Conservation (phyloP, 805 yeast genomes). For the Helenozyma baotianmanensis region DNA sequence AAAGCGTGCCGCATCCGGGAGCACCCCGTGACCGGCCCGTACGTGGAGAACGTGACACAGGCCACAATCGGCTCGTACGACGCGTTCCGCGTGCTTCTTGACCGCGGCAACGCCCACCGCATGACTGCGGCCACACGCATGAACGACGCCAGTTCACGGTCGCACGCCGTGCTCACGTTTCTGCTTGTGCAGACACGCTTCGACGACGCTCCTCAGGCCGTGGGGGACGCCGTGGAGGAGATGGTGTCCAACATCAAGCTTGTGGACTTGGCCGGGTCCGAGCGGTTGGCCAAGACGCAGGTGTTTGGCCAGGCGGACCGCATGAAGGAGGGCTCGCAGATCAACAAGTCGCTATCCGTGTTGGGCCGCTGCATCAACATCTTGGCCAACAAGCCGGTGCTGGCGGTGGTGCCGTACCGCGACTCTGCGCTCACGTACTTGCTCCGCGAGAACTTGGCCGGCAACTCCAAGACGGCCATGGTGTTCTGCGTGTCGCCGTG, state of each 20-base stretch:
- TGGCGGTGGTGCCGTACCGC: constrained; percentile 57
- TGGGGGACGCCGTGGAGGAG: constrained; percentile 41
- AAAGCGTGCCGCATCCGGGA: constrained; percentile 55
- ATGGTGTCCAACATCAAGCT: constrained; percentile 59
- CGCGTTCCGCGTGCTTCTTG: constrained; percentile 46
- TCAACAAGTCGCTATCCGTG: constrained; percentile 73
- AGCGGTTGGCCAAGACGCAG: constrained; percentile 60
- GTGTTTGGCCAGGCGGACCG: constrained; percentile 51
- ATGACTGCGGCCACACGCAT: constrained; percentile 70
- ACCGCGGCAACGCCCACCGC: constrained; percentile 50
- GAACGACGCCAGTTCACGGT: constrained; percentile 71
- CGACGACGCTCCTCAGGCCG: constrained; percentile 13
- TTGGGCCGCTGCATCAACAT: constrained; percentile 63
- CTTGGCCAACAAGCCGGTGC: constrained; percentile 17
- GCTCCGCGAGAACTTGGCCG: constrained; percentile 71
- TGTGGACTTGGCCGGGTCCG: constrained; percentile 84
- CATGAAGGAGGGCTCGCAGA: constrained; percentile 69
- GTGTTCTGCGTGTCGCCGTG: constrained; percentile 82
- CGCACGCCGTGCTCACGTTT: constrained; percentile 75
- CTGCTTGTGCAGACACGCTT: constrained; percentile 54
- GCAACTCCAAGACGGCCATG: constrained; percentile 83
- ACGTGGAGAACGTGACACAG: constrained; percentile 63
- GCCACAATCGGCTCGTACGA: constrained; percentile 42
- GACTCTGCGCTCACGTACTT: constrained; percentile 76
- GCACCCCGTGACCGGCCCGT: constrained; percentile 61